Percentiles rank a stretch among this genome's conserved stretches.
These are phyloP conservation scores for Gastrolobium bilobum DNA, from an alignment of 306 rosid genomes.

Conservation along the genomic window DNA sequence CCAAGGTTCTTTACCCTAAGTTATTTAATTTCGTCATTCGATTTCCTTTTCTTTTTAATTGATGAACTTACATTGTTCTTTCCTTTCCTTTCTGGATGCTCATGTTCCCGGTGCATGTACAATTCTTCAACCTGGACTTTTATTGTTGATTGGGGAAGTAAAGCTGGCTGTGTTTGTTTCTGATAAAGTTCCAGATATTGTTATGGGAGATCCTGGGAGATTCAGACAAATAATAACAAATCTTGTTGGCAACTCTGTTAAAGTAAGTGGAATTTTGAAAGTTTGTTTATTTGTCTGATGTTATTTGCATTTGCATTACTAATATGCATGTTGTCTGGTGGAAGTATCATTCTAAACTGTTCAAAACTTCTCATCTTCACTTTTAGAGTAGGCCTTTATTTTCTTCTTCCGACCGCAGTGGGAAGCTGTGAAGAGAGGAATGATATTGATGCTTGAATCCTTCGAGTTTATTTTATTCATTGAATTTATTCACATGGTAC, in stretches of 20 bases:
- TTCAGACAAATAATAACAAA: constrained; percentile 93
- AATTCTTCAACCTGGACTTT: constrained; percentile 37
- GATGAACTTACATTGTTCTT: constrained; percentile 43
- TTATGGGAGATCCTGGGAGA: constrained; percentile 94
- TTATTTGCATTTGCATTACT: constrained; percentile 10
- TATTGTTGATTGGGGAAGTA: constrained; percentile 49
- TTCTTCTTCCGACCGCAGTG: background rate
- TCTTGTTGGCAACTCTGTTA: constrained; percentile 94
- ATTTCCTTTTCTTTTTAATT: background rate
- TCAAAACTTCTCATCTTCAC: background rate
- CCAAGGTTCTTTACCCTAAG: no score
- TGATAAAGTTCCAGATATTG: constrained; percentile 81
- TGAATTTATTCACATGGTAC: constrained; percentile 14
- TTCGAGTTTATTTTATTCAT: background rate
- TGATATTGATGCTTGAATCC: constrained; percentile 18
- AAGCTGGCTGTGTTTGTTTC: constrained; percentile 94
- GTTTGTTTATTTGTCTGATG: constrained; percentile 2
- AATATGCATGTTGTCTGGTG: constrained; percentile 2
- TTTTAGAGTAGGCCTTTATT: background rate
- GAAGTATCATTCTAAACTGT: constrained; percentile 11
- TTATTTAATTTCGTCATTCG: background rate
- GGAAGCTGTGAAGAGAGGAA: background rate
- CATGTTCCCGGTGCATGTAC: background rate
- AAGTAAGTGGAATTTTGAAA: constrained; percentile 60
- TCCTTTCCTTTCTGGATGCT: constrained; percentile 25